Conservation (phyloP, 345 rosid species). For the Excoecaria cochinchinensis region DNA sequence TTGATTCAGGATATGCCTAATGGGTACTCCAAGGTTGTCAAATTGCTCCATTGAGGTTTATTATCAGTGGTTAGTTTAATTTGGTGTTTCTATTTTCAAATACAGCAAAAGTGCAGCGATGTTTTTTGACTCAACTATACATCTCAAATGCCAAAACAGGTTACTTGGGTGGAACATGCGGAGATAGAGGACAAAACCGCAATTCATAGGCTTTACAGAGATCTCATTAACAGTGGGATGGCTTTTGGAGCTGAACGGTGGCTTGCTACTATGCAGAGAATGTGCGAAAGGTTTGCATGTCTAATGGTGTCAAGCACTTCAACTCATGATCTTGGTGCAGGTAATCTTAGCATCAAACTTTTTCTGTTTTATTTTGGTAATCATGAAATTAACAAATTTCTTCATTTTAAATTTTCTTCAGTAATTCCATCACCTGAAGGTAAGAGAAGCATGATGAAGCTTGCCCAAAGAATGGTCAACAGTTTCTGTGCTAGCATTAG, state of each 20-base stretch:
- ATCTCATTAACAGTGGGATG: conserved; percentile 58
- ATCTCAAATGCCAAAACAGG: conserved; percentile 41
- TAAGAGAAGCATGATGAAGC: conserved; percentile 95
- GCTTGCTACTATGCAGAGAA: conserved; percentile 78
- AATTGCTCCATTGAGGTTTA: conserved; percentile 11
- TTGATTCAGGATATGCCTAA: conserved; percentile 96
- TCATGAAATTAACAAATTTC: neutral
- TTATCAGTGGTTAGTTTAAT: conserved; percentile 9
- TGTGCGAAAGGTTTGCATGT: conserved; percentile 84
- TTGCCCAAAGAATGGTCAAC: conserved; percentile 85
- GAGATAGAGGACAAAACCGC: conserved; percentile 74
- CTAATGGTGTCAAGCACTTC: conserved; percentile 60
- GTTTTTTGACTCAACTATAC: conserved; percentile 4
- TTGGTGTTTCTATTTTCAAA: neutral
- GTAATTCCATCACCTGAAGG: conserved; percentile 85
- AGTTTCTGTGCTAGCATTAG: conserved; percentile 79
- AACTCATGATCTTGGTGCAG: conserved; percentile 77
- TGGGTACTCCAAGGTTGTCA: conserved; percentile 83
- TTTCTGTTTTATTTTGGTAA: neutral
- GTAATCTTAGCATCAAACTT: conserved; percentile 30
- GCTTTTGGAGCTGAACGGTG: conserved; percentile 92
- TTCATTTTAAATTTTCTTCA: conserved; percentile 22
- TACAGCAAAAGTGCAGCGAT: neutral
- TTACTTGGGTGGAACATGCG: conserved; percentile 89
- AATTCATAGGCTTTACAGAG: conserved; percentile 58